phyloP scores from a whole-genome alignment of 306 rosid species.

The Dryas octopetala region DNA sequence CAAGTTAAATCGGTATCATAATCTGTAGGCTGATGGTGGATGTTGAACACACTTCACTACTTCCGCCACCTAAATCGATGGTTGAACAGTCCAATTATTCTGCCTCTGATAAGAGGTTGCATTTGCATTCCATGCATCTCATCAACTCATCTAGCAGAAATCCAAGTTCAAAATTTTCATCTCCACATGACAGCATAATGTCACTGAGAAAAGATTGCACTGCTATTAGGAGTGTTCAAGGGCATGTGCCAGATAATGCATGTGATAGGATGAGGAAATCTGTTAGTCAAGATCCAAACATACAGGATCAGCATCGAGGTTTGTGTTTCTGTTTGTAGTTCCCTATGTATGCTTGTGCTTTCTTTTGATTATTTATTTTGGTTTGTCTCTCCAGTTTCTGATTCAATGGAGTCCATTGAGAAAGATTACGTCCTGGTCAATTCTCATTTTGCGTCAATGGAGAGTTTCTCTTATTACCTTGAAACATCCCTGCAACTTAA shows the following conservation, averaged over 20 bases:
- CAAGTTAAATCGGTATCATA: slow-evolving; percentile 16
- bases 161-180: slow-evolving; percentile 32
- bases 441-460: slow-evolving; percentile 55
- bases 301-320: slow-evolving; percentile 59
- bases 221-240: slow-evolving; percentile 21
- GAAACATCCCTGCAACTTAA: slow-evolving; percentile 54
- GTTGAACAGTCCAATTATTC: slow-evolving; percentile 34
- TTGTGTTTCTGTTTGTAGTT: slow-evolving; percentile 22
- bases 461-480: slow-evolving; percentile 56
- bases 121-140: slow-evolving; percentile 36
- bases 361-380: slow-evolving; percentile 22
- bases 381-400: slow-evolving; percentile 51
- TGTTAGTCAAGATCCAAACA: slow-evolving; percentile 31
- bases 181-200: slow-evolving; percentile 19
- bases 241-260: slow-evolving; percentile 31
- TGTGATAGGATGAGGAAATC: slow-evolving; percentile 35
- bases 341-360: slow-evolving; percentile 16
- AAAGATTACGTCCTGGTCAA: slow-evolving; percentile 76
- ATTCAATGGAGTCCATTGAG: slow-evolving; percentile 80
- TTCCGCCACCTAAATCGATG: slow-evolving; percentile 29
- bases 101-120: slow-evolving; percentile 30
- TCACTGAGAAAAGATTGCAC: slow-evolving; percentile 23
- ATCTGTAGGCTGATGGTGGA: slow-evolving; percentile 44
- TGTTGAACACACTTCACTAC: slow-evolving; percentile 35
- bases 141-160: slow-evolving; percentile 32